phyloP scores from a whole-genome alignment of 768 basidiomycete species.

The Pholiota conissans region DNA sequence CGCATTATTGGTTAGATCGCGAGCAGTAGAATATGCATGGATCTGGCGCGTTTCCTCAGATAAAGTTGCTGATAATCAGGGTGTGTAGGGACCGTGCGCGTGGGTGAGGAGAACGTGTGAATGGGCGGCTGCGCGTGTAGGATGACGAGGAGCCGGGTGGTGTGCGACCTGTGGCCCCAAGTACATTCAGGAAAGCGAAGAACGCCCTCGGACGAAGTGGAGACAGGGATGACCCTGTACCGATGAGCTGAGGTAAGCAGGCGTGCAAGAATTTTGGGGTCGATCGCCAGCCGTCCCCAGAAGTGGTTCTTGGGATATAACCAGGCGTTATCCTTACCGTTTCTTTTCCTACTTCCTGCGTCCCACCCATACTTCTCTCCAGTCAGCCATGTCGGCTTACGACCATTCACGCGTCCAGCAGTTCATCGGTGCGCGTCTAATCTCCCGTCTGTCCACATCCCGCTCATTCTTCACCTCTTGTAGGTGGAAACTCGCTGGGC shows the following conservation, averaged over 20 bases:
- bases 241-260: constrained; percentile 30
- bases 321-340: constrained; percentile 16
- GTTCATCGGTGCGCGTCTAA: constrained; percentile 42
- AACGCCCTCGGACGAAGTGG: constrained; percentile 4
- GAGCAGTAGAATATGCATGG: neutral
- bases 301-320: constrained; percentile 22
- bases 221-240: constrained; percentile 11
- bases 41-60: neutral
- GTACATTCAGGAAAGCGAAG: neutral
- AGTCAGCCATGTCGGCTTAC: constrained; percentile 45
- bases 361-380: constrained; percentile 17
- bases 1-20: neutral
- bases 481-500: constrained; percentile 92
- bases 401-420: constrained; percentile 58
- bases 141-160: neutral
- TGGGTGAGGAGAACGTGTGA: neutral
- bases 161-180: neutral
- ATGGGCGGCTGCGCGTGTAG: neutral
- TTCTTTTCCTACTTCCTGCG: constrained; percentile 15
- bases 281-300: constrained; percentile 44
- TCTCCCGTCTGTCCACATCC: constrained; percentile 7
- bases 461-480: constrained; percentile 12
- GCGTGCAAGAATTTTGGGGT: constrained; percentile 50
- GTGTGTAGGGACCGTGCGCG: neutral
- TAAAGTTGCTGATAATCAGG: neutral